Evolutionary conservation across 139 green algal species (phyloP), one percentile per base, ranked within the genome.

Genomic region (Diplosphaera chodatii): DNA sequence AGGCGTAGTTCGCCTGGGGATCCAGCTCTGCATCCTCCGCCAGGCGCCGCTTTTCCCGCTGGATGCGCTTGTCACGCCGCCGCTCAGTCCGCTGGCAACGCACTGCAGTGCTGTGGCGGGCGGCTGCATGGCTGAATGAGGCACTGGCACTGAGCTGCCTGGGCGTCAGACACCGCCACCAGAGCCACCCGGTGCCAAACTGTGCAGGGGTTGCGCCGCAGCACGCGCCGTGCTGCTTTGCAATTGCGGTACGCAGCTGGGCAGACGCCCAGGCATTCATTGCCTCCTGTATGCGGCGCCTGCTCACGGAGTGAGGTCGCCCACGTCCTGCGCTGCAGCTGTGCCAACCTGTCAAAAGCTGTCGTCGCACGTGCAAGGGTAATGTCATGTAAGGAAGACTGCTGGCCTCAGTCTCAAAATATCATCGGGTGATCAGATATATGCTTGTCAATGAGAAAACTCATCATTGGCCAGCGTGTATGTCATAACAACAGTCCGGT

Each of bases 391-490:
- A n/a, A 23, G n/a, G 10, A 28, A 29, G 55, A 21, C 25, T 32
- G 59, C 59, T 33, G 59, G 59, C 59, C 21, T 31, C 59, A 33
- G 59, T 65, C 2, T 2, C 10, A 32, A 21, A 15, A n/a, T 65
- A 15, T 59, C 48, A n/a, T 59, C 48, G 25, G 8, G 48, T n/a
- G 48, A 59, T 59, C 48, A 16, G 59, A 65, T 32, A 65, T 65
- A 65, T 65, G 59, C 59, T 65, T 65, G 59, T 65, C 59, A 25
- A 33, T 21, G 20, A 22, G 40, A 56, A 59, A 70, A 34, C 21
- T 70, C 62, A 40, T 32, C 34, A 63, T 55, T 4, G 5, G 34
- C 34, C 32, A 27, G n/a, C 18, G 27, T 21, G 25, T 15, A 32
- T 21, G 25, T 2, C 13, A 32, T 65, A 5, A 28, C 27, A 18